phyloP scores from a whole-genome alignment of 768 basidiomycete species.

The Phylloporus scabripes region DNA sequence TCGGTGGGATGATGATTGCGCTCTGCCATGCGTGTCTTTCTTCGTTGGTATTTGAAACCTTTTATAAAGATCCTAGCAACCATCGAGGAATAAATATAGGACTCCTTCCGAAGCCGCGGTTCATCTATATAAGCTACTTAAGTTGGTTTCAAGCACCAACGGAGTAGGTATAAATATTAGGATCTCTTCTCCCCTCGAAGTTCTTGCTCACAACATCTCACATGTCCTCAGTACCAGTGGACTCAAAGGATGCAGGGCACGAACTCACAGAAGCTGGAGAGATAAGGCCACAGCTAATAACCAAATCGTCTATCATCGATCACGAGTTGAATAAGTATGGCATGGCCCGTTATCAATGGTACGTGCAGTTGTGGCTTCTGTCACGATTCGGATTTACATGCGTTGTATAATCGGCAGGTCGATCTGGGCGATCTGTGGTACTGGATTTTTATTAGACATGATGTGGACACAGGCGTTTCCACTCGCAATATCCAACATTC shows the following conservation, averaged over 20 bases:
- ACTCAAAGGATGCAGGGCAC: background rate
- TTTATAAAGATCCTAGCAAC: background rate
- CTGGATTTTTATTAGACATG: conserved; percentile 9
- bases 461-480: conserved; percentile 3
- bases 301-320: conserved; percentile 11
- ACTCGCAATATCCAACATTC: conserved; percentile 1
- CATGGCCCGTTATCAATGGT: conserved; percentile 17
- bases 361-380: background rate
- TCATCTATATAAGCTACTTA: background rate
- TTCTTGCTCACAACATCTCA: background rate
- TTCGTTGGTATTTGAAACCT: background rate
- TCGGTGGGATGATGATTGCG: background rate
- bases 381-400: background rate
- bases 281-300: background rate
- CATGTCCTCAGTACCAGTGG: background rate
- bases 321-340: conserved; percentile 10
- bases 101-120: background rate
- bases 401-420: conserved; percentile 1
- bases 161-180: background rate
- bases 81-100: background rate
- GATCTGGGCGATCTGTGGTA: conserved; percentile 13
- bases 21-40: background rate
- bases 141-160: background rate
- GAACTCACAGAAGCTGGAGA: background rate
- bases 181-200: background rate